phyloP scores from a whole-genome alignment of 192 early-diverging fungal genomes.

The Funneliformis mosseae region DNA sequence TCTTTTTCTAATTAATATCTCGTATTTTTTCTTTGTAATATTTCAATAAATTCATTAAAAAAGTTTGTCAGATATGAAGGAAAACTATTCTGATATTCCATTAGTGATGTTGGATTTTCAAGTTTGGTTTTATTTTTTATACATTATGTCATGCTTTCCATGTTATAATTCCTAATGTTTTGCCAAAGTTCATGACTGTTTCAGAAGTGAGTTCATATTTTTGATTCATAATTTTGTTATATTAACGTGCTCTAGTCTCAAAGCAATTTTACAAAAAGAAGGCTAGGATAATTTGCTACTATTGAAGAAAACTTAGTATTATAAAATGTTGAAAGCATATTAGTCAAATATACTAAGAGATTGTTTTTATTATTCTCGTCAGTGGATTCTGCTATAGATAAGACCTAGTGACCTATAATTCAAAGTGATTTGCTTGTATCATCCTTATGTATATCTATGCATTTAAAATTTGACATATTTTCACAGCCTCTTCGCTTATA shows the following conservation, averaged over 20 bases:
- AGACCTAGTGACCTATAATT: neutral
- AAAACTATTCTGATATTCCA: neutral
- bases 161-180: neutral
- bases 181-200: neutral
- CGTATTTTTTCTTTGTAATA: slow-evolving; percentile 13
- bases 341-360: neutral
- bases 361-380: neutral
- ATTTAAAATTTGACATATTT: slow-evolving; percentile 9
- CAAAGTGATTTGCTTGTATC: neutral
- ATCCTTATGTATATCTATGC: neutral
- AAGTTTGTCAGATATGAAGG: neutral
- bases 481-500: neutral
- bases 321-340: neutral
- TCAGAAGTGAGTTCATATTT: neutral
- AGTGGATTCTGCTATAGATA: neutral
- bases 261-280: slow-evolving; percentile 2
- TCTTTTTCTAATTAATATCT: slow-evolving; percentile 19
- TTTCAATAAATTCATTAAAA: slow-evolving; percentile 11
- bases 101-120: neutral
- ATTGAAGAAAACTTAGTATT: neutral
- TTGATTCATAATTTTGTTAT: slow-evolving; percentile 16
- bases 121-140: slow-evolving; percentile 7
- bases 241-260: neutral
- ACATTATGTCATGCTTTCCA: slow-evolving; percentile 2
- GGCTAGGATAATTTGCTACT: neutral